Conservation (phyloP, 2,329 filamentous ascomycete genomes). For the Cadophora malorum region DNA sequence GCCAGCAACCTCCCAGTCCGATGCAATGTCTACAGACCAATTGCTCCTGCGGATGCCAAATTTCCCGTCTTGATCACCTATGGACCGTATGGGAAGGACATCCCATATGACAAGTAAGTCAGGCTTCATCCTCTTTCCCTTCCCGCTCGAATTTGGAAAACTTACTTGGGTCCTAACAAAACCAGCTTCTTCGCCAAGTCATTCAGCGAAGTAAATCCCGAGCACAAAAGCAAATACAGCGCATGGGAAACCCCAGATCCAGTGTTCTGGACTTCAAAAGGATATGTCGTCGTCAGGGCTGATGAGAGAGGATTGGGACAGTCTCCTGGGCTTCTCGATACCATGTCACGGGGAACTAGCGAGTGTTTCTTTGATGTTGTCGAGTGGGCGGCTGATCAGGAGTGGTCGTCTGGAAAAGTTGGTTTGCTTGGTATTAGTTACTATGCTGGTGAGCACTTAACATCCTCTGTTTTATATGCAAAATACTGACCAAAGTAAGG, state of each 20-base stretch:
- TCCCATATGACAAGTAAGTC: conserved; percentile 60
- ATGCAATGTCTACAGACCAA: conserved; percentile 58
- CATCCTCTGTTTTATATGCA: not conserved
- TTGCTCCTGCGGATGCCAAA: conserved; percentile 44
- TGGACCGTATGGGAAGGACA: conserved; percentile 77
- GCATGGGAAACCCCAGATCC: conserved; percentile 54
- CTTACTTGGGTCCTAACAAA: not conserved
- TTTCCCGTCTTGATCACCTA: conserved; percentile 73
- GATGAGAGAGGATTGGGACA: conserved; percentile 60
- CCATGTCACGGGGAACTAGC: conserved; percentile 58
- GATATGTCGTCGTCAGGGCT: conserved; percentile 51
- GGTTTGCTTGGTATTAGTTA: conserved; percentile 58
- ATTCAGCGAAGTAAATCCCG: conserved; percentile 52
- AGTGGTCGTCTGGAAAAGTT: conserved; percentile 58
- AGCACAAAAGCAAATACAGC: conserved; percentile 50
- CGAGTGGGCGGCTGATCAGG: conserved; percentile 57
- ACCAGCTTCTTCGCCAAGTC: conserved; percentile 56
- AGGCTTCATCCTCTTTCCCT: not conserved
- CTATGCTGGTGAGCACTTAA: conserved; percentile 49
- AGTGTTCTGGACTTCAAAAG: conserved; percentile 50
- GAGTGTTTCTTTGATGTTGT: conserved; percentile 58
- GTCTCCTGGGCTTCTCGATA: conserved; percentile 58
- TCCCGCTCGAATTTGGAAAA: too few species aligned
- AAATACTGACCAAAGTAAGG: conserved; percentile 32
- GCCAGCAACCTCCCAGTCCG: conserved; percentile 49